These are phyloP conservation scores for Metschnikowia reukaufii DNA, from an alignment of 805 yeast species.

Conservation along the genomic window DNA sequence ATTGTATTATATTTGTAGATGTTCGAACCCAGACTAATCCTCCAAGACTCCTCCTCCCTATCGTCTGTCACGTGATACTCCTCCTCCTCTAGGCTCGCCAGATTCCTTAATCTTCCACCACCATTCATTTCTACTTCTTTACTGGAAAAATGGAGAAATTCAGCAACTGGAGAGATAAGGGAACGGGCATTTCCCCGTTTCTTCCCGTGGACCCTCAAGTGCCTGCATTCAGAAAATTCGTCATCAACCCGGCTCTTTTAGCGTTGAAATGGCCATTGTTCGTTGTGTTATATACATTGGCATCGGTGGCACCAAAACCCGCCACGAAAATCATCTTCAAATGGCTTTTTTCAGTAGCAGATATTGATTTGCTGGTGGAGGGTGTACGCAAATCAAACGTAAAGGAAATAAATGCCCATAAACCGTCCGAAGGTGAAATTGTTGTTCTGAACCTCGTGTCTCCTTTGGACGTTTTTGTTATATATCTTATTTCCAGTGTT, in stretches of 20 bases:
- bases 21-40: neutral
- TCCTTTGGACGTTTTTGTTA: constrained; percentile 55
- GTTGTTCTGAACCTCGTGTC: constrained; percentile 57
- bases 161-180: constrained; percentile 82
- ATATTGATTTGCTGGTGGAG: constrained; percentile 43
- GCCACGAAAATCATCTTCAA: constrained; percentile 20
- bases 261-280: constrained; percentile 33
- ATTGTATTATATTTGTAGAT: neutral
- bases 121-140: neutral
- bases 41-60: no score
- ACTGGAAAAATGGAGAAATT: constrained; percentile 36
- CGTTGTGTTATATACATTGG: constrained; percentile 16
- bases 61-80: constrained; percentile 8
- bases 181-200: constrained; percentile 92
- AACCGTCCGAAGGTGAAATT: constrained; percentile 48
- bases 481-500: constrained; percentile 29
- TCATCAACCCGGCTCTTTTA: constrained; percentile 16
- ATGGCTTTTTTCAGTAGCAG: constrained; percentile 37
- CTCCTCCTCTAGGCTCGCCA: no score
- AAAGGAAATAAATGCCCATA: constrained; percentile 28
- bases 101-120: no score
- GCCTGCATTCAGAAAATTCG: constrained; percentile 9
- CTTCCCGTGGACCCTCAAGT: constrained; percentile 50
- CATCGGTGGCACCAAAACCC: constrained; percentile 23
- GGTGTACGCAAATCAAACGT: constrained; percentile 49